Percentiles rank a stretch among this genome's conserved stretches.
These are phyloP conservation scores for Boletus rubroflammeus DNA, from an alignment of 768 basidiomycete genomes.

Conservation along the genomic window DNA sequence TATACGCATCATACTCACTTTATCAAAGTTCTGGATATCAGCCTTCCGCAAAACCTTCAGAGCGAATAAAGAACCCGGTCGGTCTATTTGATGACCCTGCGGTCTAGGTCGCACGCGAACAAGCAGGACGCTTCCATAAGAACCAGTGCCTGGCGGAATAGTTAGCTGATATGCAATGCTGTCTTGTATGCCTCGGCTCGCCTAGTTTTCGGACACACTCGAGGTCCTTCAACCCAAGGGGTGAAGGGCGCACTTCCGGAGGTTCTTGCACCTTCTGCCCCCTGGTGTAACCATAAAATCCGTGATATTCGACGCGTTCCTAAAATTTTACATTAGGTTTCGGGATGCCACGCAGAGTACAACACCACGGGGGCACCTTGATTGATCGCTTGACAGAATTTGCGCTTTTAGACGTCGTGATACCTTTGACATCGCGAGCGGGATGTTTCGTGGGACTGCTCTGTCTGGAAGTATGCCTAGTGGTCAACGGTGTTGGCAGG, in stretches of 20 bases:
- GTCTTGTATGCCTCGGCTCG: slow-evolving; percentile 5
- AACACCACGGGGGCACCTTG: slow-evolving; percentile 1
- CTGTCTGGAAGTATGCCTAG: slow-evolving; percentile 5
- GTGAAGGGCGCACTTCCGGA: slow-evolving; percentile 35
- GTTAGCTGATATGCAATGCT: slow-evolving; percentile 1
- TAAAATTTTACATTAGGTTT: slow-evolving; percentile 8
- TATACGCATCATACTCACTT: slow-evolving; percentile 16
- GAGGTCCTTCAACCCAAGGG: slow-evolving; percentile 37
- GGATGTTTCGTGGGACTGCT: slow-evolving; percentile 9
- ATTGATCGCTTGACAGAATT: slow-evolving; percentile 3
- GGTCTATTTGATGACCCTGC: slow-evolving; percentile 31
- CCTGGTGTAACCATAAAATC: slow-evolving; percentile 6
- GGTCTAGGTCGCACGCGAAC: slow-evolving; percentile 34
- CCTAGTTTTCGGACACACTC: slow-evolving; percentile 43
- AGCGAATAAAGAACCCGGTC: slow-evolving; percentile 40
- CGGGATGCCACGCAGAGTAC: not conserved
- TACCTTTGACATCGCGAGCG: slow-evolving; percentile 8
- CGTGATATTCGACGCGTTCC: slow-evolving; percentile 14
- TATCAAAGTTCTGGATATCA: slow-evolving; percentile 31
- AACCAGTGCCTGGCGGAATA: slow-evolving; percentile 36
- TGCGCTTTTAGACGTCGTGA: slow-evolving; percentile 3
- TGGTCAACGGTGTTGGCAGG: slow-evolving; percentile 4
- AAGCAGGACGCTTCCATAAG: slow-evolving; percentile 41
- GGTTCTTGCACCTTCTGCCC: slow-evolving; percentile 26
- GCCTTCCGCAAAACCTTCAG: slow-evolving; percentile 43